Evolutionary conservation across 1,139 yeast genomes (phyloP), one percentile per base, ranked within the genome.

Genomic region (Geotrichum cucujoidarum): DNA sequence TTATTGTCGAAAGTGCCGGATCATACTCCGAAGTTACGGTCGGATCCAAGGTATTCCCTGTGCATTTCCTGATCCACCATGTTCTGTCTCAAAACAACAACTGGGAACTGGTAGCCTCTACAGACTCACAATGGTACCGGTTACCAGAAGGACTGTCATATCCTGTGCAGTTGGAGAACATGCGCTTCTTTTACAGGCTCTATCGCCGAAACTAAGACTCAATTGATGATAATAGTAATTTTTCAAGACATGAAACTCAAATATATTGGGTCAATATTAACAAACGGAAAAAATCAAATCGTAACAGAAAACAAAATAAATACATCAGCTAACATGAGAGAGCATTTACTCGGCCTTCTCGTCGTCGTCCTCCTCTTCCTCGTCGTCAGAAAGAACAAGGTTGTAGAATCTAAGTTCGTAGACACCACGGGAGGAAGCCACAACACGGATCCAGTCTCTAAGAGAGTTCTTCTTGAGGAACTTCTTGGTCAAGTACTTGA

Each of bases 401-500:
- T 95, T 89, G 96, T 87, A 94, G 96, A 92, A 94, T 76, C 94
- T 90, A 80, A 94, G 84, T 75, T 87, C 88, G 88, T 92, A 94
- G 74, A 81, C 83, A 83, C 92, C 89, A 76, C 87, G 88, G 80
- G 89, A 84, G 71, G 86, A 82, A 63, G 98, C 86, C 65, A 92
- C 96, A 70, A 94, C 92, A 83, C 98, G 94, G 77, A 94, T 89
- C 98, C 98, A 92, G 80, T 92, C 98, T 57, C 73, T 68, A 80
- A 90, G 86, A 78, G 87, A 95, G 94, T 89, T 88, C 88, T 92
- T 92, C 95, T 92, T 92, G 77, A 92, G 87, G 94, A 88, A 92
- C 83, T 95, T 90, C 89, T 92, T 92, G 70, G 97, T 87, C 74
- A 92, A 80, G 92, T 90, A 92, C 81, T 92, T 92, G 75, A 89